Evolutionary conservation across 768 basidiomycete genomes (phyloP).

Genomic region (Boletellus emodensis): DNA sequence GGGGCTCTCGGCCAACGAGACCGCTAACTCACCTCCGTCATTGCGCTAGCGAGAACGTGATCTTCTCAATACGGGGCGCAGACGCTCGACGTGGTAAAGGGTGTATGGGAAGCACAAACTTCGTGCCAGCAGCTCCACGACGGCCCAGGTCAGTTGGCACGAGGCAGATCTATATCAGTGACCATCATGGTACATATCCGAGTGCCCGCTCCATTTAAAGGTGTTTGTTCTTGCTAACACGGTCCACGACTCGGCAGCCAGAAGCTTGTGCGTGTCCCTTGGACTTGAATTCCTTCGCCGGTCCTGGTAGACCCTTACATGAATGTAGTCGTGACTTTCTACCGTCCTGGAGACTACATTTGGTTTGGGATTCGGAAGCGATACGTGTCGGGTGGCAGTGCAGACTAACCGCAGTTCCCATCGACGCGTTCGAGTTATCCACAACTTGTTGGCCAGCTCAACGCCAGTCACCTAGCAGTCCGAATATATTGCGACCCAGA

Average conservation of each 20-base stretch:
- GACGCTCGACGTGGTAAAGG: slow-evolving; percentile 3
- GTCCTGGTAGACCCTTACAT: background rate
- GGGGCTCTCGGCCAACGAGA: background rate
- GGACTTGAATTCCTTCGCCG: background rate
- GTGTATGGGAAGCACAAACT: background rate
- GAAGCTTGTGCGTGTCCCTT: background rate
- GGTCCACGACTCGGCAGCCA: background rate
- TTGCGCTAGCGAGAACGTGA: background rate
- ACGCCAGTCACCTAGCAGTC: background rate
- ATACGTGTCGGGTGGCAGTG: background rate
- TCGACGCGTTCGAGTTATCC: background rate
- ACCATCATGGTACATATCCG: background rate
- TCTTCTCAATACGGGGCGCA: background rate
- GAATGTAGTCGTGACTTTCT: too few species aligned
- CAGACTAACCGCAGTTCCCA: background rate
- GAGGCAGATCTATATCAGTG: slow-evolving; percentile 26
- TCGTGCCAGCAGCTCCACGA: background rate
- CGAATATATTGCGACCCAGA: background rate
- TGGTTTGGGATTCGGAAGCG: too few species aligned
- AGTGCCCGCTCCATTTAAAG: slow-evolving; percentile 5
- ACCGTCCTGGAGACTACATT: too few species aligned
- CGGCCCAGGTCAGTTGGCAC: slow-evolving; percentile 5
- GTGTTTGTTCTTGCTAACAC: slow-evolving; percentile 2
- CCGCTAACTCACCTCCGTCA: slow-evolving; percentile 15
- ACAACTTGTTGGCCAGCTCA: background rate